Evolutionary conservation across 2,329 filamentous ascomycete genomes (phyloP).

Genomic region (Xylaria sp.): DNA sequence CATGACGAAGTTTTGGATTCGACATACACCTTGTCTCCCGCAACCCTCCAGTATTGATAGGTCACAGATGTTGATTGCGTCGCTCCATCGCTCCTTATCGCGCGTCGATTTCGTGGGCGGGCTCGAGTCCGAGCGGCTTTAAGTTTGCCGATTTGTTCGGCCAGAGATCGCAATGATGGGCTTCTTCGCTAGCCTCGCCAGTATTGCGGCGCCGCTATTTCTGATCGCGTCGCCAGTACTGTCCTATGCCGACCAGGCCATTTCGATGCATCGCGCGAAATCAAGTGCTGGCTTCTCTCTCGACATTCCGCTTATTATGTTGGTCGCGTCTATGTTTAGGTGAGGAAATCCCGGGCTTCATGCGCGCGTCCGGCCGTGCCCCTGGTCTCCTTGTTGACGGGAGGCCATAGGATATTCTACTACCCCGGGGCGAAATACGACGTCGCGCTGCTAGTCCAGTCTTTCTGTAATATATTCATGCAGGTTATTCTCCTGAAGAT

Average conservation of each 20-base stretch:
- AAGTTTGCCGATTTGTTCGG: not conserved
- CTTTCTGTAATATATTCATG: slow-evolving; percentile 72
- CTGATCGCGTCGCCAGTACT: slow-evolving; percentile 71
- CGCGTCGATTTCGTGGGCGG: slow-evolving; percentile 15
- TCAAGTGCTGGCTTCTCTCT: slow-evolving; percentile 76
- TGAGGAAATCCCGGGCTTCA: slow-evolving; percentile 48
- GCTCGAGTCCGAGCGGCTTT: slow-evolving; percentile 16
- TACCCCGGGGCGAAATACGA: slow-evolving; percentile 76
- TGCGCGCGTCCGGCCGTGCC: not conserved
- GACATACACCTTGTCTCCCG: not conserved
- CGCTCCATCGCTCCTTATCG: slow-evolving; percentile 10
- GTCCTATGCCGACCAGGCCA: slow-evolving; percentile 73
- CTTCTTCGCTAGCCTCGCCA: slow-evolving; percentile 62
- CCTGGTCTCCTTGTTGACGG: slow-evolving; percentile 24
- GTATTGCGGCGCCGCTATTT: slow-evolving; percentile 70
- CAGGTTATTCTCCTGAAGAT: slow-evolving; percentile 74
- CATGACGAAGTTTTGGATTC: slow-evolving; percentile 11
- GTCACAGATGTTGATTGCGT: slow-evolving; percentile 19
- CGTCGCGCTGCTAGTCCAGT: slow-evolving; percentile 70
- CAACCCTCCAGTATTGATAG: not conserved
- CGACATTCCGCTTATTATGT: slow-evolving; percentile 78
- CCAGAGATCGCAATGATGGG: slow-evolving; percentile 48
- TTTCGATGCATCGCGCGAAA: slow-evolving; percentile 72
- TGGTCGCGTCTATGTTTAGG: slow-evolving; percentile 74
- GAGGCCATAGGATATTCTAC: slow-evolving; percentile 70